Evolutionary conservation across 495 filamentous ascomycete species (phyloP).

Genomic region (Poronia punctata): DNA sequence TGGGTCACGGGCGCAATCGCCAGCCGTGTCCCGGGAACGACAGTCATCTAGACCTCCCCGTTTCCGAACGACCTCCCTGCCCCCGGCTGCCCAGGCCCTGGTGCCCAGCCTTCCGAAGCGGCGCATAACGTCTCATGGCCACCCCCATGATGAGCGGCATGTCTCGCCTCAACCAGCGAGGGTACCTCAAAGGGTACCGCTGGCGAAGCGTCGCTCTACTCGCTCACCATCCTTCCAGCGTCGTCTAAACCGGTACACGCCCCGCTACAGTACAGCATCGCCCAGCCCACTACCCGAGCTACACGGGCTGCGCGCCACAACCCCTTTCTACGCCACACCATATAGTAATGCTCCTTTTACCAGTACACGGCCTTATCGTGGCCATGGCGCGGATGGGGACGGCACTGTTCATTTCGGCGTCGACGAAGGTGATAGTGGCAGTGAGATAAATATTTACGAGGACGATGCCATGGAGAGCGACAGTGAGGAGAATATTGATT

Average conservation of each 20-base stretch:
- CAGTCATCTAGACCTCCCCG: constrained; percentile 34
- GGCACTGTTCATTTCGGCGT: constrained; percentile 19
- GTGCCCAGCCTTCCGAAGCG: constrained; percentile 29
- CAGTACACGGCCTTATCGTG: constrained; percentile 11
- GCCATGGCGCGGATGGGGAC: constrained; percentile 5
- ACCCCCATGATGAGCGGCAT: constrained; percentile 27
- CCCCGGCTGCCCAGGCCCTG: constrained; percentile 20
- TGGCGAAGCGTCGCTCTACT: constrained; percentile 29
- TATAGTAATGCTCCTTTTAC: constrained; percentile 40
- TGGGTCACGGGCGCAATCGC: constrained; percentile 30
- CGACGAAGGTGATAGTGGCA: constrained; percentile 22
- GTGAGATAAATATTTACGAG: constrained; percentile 29
- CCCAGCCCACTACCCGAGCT: constrained; percentile 27
- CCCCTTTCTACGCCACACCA: constrained; percentile 49
- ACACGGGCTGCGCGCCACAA: constrained; percentile 30
- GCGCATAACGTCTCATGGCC: constrained; percentile 28
- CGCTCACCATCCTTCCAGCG: constrained; percentile 38
- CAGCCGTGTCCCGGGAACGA: constrained; percentile 31
- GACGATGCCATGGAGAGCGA: constrained; percentile 25
- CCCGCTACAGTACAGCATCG: constrained; percentile 35
- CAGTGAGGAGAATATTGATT: background rate
- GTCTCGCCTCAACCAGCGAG: constrained; percentile 29
- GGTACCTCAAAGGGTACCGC: constrained; percentile 9
- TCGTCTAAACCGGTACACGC: constrained; percentile 30
- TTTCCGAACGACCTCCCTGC: constrained; percentile 43